Conservation (phyloP, 176 grass and related monocot species). For the Triticum aestivum region IWGSC_CS_RefSeq_v2.1 NC_057809.1:557094269-557094768, state of each 20-base stretch:
- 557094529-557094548: no score
- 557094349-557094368: neutral
- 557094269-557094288: neutral
- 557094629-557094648: neutral
- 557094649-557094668: neutral
- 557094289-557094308: neutral
- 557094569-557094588: neutral
- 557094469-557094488: neutral
- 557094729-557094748: constrained; percentile 13
- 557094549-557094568: neutral
- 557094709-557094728: neutral
- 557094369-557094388: neutral
- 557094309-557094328: neutral
- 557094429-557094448: no score
- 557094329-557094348: neutral
- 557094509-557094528: neutral
- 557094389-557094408: neutral
- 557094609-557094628: neutral
- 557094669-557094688: neutral
- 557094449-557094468: neutral
- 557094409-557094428: neutral
- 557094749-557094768: constrained; percentile 12
- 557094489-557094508: neutral
- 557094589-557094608: neutral
- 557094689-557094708: neutral